phyloP scores from a whole-genome alignment of 805 yeast genomes.

The Blastobotrys parvus region DNA sequence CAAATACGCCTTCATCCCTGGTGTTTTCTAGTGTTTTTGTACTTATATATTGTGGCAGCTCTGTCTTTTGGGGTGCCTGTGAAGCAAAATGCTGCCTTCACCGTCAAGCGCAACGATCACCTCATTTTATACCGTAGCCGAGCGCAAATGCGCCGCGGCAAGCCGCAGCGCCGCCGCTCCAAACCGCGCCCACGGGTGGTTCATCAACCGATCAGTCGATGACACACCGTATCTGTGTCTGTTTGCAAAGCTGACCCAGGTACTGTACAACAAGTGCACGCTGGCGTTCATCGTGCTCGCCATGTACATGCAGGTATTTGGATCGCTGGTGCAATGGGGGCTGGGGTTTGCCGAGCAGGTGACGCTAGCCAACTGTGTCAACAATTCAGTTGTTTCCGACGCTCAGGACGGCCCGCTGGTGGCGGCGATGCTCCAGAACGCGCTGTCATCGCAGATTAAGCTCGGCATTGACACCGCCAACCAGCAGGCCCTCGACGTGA shows the following conservation, averaged over 20 bases:
- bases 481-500: background rate
- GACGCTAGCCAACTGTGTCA: too few species aligned
- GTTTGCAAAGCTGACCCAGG: conserved; percentile 12
- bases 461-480: background rate
- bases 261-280: conserved; percentile 14
- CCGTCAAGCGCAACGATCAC: conserved; percentile 12
- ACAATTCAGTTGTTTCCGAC: too few species aligned
- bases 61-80: background rate
- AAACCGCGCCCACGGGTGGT: conserved; percentile 3
- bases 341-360: too few species aligned
- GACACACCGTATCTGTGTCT: conserved; percentile 18
- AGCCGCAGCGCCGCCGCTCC: background rate
- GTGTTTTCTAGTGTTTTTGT: conserved; percentile 6
- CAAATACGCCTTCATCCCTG: conserved; percentile 15
- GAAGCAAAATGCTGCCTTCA: background rate
- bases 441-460: background rate
- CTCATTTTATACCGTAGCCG: conserved; percentile 14
- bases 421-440: background rate
- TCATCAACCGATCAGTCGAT: conserved; percentile 9
- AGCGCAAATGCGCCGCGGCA: conserved; percentile 3
- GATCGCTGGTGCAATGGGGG: background rate
- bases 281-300: conserved; percentile 11
- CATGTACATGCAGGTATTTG: conserved; percentile 10
- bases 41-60: background rate
- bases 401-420: too few species aligned